Evolutionary conservation across 2,329 filamentous ascomycete species (phyloP).

Genomic region (Aspergillus pseudoterreus): DNA sequence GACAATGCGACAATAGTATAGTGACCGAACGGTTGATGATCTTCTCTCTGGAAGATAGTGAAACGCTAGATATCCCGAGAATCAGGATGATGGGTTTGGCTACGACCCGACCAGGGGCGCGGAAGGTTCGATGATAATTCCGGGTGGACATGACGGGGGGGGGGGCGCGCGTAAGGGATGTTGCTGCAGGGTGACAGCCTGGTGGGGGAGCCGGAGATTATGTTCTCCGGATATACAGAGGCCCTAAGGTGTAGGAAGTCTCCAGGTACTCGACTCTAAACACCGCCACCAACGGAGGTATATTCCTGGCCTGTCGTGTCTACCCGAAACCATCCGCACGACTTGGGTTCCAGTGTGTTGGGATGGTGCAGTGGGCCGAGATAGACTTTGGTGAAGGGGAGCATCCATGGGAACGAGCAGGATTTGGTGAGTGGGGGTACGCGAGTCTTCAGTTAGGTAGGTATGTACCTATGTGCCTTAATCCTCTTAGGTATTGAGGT

Average conservation of each 20-base stretch:
- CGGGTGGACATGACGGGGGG: slow-evolving; percentile 11
- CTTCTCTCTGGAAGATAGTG: too few species aligned
- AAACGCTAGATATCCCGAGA: slow-evolving; percentile 8
- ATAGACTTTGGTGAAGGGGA: neutral
- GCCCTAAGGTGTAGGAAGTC: too few species aligned
- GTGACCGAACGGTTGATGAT: too few species aligned
- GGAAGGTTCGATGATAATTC: slow-evolving; percentile 18
- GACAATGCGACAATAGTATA: too few species aligned
- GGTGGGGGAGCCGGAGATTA: neutral
- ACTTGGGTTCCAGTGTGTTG: neutral
- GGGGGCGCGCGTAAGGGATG: slow-evolving; percentile 3
- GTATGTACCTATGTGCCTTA: too few species aligned
- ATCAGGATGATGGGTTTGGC: slow-evolving; percentile 18
- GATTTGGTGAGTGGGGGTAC: neutral
- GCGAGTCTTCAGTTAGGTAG: too few species aligned
- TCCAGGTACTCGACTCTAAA: neutral
- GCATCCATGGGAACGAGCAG: neutral
- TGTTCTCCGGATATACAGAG: neutral
- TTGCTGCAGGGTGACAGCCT: neutral
- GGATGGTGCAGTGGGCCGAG: neutral
- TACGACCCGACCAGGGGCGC: slow-evolving; percentile 6
- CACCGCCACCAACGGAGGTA: slow-evolving; percentile 23
- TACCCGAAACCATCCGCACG: slow-evolving; percentile 16
- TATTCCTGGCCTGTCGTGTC: slow-evolving; percentile 15
- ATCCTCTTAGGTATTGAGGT: too few species aligned